Conservation (phyloP, 139 green algal genomes). For the Yamagishiella unicocca region DNA sequence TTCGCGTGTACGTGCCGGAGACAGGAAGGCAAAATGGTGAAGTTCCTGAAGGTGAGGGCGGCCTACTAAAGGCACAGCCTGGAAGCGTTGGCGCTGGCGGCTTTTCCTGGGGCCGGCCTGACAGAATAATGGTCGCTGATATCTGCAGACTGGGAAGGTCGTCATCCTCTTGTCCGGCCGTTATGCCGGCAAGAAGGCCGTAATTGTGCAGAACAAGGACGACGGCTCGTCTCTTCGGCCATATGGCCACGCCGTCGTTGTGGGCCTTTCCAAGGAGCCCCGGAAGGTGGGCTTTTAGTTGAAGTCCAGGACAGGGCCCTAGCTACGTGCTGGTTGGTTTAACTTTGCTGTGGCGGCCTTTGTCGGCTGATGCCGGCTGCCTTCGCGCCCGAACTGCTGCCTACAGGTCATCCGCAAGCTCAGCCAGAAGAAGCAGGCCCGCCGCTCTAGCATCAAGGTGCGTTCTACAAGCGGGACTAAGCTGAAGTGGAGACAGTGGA, state of each 20-base stretch:
- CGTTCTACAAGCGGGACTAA: not conserved
- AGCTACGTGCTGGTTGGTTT: too few species aligned
- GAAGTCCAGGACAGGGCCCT: too few species aligned
- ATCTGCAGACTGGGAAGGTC: conserved; percentile 86
- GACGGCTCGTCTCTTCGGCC: conserved; percentile 87
- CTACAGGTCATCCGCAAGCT: conserved; percentile 87
- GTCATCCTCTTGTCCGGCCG: conserved; percentile 89
- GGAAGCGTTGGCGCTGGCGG: not conserved
- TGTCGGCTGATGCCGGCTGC: not conserved
- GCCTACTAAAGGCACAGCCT: not conserved
- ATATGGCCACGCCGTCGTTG: conserved; percentile 97
- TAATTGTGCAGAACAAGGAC: conserved; percentile 99
- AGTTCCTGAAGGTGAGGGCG: conserved; percentile 82
- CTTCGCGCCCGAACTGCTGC: not conserved
- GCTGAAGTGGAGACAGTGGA: too few species aligned
- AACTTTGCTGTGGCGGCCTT: not conserved
- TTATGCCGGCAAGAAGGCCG: conserved; percentile 95
- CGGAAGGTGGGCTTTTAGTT: conserved; percentile 90
- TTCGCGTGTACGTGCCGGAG: not conserved
- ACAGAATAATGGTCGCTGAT: not conserved
- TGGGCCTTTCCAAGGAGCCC: conserved; percentile 95
- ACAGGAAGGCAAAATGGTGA: conserved; percentile 74
- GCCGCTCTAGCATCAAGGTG: conserved; percentile 80
- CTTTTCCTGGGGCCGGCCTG: not conserved
- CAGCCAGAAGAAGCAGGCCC: conserved; percentile 86